Evolutionary conservation across 495 filamentous ascomycete genomes (phyloP).

Genomic region (Durotheca rogersii): DNA sequence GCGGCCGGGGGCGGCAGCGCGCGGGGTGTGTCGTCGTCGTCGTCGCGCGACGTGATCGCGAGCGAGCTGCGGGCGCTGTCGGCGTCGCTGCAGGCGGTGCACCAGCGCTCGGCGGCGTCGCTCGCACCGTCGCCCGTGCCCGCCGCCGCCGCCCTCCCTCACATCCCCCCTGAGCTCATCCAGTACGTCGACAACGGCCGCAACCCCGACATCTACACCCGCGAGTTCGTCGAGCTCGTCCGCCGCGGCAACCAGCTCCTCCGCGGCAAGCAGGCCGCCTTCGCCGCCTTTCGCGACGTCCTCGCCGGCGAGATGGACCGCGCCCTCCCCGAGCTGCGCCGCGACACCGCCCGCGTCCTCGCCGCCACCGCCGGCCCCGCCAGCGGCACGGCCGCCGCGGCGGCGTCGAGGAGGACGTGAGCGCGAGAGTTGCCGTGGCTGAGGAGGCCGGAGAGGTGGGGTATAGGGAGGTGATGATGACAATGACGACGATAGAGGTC

Average conservation of each 20-base stretch:
- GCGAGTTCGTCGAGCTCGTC: constrained; percentile 92
- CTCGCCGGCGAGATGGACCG: constrained; percentile 76
- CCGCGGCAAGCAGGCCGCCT: constrained; percentile 81
- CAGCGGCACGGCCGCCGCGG: constrained; percentile 46
- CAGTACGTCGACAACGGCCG: constrained; percentile 89
- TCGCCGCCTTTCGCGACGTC: constrained; percentile 75
- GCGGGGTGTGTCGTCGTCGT: no score
- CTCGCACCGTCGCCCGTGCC: no score
- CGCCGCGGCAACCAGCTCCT: constrained; percentile 80
- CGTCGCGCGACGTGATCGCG: constrained; percentile 46
- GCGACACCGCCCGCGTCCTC: constrained; percentile 67
- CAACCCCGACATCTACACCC: constrained; percentile 97
- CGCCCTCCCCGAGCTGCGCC: constrained; percentile 73
- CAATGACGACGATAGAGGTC: no score
- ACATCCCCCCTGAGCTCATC: constrained; percentile 84
- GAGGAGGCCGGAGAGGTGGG: no score
- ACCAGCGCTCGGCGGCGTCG: no score
- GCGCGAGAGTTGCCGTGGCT: no score
- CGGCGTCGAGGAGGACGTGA: not conserved
- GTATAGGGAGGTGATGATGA: no score
- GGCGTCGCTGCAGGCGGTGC: constrained; percentile 43
- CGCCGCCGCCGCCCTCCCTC: constrained; percentile 43
- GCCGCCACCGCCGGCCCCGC: constrained; percentile 50
- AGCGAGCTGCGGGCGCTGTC: constrained; percentile 44
- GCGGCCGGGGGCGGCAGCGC: no score